Base-by-base conservation (phyloP, 2,329 filamentous ascomycete species). In the Mariannaea sp. region DNA sequence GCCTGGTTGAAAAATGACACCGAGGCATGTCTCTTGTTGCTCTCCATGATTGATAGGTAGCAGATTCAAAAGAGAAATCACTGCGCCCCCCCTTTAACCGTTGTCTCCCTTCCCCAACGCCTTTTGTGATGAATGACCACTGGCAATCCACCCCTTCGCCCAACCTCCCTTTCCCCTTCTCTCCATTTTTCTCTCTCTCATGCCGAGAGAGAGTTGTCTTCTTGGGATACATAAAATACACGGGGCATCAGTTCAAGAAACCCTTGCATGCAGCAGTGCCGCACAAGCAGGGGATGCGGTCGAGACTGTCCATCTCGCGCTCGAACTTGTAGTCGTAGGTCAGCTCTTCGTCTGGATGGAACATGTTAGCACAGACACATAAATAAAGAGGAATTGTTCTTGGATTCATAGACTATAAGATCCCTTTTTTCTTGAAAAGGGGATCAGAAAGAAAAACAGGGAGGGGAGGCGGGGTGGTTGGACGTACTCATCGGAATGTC, bases 251-350 rank as follows among this genome's bases (percentile, higher is more conserved):
- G 76, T 99, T 99, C 75, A 99, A 90, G 79, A 97, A 99, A 59
- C 94, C 94, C 80, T 99, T 99, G 80, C 94, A 99, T 41, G 91
- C 92, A 24, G 92, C 86, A 36, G 93, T 97, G 55, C 94, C 94
- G 73, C 94, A 99, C 44, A 99, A 86, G 78, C 94, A 99, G 44
- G 94, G 94, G 66, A 99, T 97, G 60, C 94, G 90, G 73, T 99
- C 94, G 59, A 92, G 84, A 64, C 91, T 95, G 68, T 92, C 92
- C 68, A 95, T 90, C 75, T 99, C 94, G 66, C 94, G 89, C 78
- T 99, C 94, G 73, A 99, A 99, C 75, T 99, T 99, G 83, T 99
- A 99, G 78, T 99, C 94, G 77, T 99, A 99, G 2, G 94, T 99
- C 71, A 99, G 86, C 79, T 99, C 94, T 76, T 99, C 94, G 71